Percentiles rank a stretch among this genome's conserved stretches.
Conservation (phyloP, 139 green algal species). For the Coccomyxa sp. region DNA sequence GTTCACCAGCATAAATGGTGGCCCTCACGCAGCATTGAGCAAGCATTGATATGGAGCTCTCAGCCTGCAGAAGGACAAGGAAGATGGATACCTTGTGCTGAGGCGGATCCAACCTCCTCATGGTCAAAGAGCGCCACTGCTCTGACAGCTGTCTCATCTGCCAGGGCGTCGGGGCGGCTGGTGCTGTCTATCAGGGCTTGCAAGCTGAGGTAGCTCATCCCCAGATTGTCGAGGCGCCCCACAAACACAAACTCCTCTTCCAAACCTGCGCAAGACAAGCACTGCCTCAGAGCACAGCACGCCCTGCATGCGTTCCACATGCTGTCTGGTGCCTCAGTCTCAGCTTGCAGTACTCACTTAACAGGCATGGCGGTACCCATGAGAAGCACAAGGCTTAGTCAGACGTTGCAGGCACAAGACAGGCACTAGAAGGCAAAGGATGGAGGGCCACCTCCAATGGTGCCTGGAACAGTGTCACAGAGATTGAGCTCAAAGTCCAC, state of each 20-base stretch:
- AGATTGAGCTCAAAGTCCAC: conserved; percentile 96
- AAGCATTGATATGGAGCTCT: no score
- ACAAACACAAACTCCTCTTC: conserved; percentile 85
- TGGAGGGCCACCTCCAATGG: conserved; percentile 33
- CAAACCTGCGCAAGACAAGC: conserved; percentile 43
- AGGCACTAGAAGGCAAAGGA: background rate
- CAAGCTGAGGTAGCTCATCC: conserved; percentile 69
- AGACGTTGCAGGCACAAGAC: no score
- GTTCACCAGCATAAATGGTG: no score
- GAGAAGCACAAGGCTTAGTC: no score
- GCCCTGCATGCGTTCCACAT: no score
- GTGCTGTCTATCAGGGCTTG: conserved; percentile 64
- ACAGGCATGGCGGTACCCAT: no score
- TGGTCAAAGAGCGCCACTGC: conserved; percentile 93
- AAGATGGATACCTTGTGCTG: conserved; percentile 36
- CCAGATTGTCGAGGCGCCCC: conserved; percentile 94
- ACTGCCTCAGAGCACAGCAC: no score
- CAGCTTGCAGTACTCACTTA: no score
- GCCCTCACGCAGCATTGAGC: no score
- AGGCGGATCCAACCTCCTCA: conserved; percentile 87
- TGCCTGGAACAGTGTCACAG: conserved; percentile 81
- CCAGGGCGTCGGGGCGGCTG: conserved; percentile 27
- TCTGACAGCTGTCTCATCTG: conserved; percentile 66
- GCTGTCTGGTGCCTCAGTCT: no score
- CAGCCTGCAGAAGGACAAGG: background rate